Base-by-base conservation (phyloP, 2,329 filamentous ascomycete species). In the Chaetomium olivaceum region DNA sequence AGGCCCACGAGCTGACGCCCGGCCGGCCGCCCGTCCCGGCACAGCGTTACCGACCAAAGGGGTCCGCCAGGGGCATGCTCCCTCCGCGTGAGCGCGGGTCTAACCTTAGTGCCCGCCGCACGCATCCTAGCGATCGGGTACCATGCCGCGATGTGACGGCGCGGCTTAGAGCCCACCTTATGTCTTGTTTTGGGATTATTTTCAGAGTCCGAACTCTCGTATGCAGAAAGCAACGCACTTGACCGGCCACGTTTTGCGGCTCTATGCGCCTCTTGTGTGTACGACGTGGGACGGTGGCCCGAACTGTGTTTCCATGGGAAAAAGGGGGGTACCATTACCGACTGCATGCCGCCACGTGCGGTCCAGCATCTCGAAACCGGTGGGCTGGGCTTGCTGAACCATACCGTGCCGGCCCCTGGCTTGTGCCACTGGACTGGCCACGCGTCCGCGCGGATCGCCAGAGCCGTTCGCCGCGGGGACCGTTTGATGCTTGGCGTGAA, bases 261-360 rank as follows among this genome's bases (percentile, higher is more conserved):
- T 61, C 60, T 58, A 33, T 55, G 55, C 59, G 58, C 65, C 62
- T 43, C 25, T 23, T 46, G n/a, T 39, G 21, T 29, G 21, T 27
- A 50, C 52, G 52, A 57, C 21, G 29, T 12, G 58, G 36, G 33
- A 56, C 50, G 55, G 29, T n/a, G 46, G 36, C 2, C 4, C 36
- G 7, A 25, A 23, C 27, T 46, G 25, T 39, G 11, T 46, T 56
- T 16, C 19, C 12, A n/a, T 29, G 25, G 2, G 23, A 33, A 29
- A 27, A 14, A n/a, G 46, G 51, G 52, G 43, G 58, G 61, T 65
- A 61, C 31, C 39, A 58, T 14, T 52, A 11, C 57, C 51, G 58
- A 52, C 1, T 14, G 5, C 3, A 16, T 55, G 52, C 55, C 62
- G 62, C 64, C 67, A 68, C 67, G 64, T 68, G 67, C 48, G 64